Evolutionary conservation across 139 green algal genomes (phyloP).

Genomic region (Haematococcus sp.): DNA sequence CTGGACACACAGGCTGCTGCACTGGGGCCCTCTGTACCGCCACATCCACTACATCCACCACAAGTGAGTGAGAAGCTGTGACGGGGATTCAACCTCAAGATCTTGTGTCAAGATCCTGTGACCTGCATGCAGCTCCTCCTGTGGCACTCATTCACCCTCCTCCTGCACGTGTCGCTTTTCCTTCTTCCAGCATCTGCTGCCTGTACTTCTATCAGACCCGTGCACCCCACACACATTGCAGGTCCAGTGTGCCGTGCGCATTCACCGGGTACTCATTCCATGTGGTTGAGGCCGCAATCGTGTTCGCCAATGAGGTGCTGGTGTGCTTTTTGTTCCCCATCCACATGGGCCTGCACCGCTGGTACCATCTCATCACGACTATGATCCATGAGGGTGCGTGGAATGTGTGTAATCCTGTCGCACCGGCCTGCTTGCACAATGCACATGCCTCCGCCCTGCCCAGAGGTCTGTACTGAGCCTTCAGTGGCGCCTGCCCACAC

Average conservation of each 20-base stretch:
- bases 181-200: too few species aligned
- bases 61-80: constrained; percentile 44
- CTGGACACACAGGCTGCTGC: constrained; percentile 84
- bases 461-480: too few species aligned
- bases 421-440: too few species aligned
- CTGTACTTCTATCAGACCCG: too few species aligned
- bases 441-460: too few species aligned
- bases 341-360: constrained; percentile 72
- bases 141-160: neutral
- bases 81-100: too few species aligned
- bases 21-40: constrained; percentile 77
- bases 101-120: too few species aligned
- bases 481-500: too few species aligned
- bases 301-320: constrained; percentile 88
- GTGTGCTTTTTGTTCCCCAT: constrained; percentile 80
- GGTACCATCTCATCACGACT: constrained; percentile 86
- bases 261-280: constrained; percentile 90
- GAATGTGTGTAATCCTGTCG: neutral
- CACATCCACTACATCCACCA: constrained; percentile 83
- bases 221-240: constrained; percentile 38
- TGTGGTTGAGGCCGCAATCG: constrained; percentile 69
- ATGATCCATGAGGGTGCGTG: constrained; percentile 77
- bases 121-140: neutral
- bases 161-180: too few species aligned
- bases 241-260: constrained; percentile 68